Evolutionary conservation across 108 stramenopile species (phyloP).

Genomic region (Conticribra guillardii): DNA sequence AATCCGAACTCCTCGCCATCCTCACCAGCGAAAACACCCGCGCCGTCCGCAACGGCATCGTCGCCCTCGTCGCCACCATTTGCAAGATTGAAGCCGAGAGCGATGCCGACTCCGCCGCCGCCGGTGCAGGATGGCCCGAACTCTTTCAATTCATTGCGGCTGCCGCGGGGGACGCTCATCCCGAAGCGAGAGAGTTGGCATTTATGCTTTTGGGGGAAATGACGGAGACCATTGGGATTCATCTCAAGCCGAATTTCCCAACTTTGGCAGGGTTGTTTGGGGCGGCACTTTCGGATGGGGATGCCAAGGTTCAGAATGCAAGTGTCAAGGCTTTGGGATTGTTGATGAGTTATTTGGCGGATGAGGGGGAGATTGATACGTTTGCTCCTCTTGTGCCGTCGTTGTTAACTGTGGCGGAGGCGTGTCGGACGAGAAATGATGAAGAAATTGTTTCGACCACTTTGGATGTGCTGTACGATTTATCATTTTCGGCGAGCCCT

Average conservation of each 20-base stretch:
- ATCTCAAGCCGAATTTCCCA: slow-evolving; percentile 79
- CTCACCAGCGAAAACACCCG: slow-evolving; percentile 82
- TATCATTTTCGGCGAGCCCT: slow-evolving; percentile 69
- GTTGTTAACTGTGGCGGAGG: slow-evolving; percentile 81
- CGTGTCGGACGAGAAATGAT: slow-evolving; percentile 64
- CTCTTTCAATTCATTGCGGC: slow-evolving; percentile 83
- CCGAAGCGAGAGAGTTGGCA: slow-evolving; percentile 90
- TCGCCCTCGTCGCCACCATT: slow-evolving; percentile 78
- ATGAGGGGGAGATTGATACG: slow-evolving; percentile 74
- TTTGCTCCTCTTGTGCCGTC: slow-evolving; percentile 77
- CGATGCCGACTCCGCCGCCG: slow-evolving; percentile 45
- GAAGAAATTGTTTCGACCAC: slow-evolving; percentile 82
- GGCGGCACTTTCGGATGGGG: slow-evolving; percentile 65
- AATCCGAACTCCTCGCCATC: slow-evolving; percentile 72
- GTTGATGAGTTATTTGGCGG: slow-evolving; percentile 75
- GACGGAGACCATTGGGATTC: slow-evolving; percentile 91
- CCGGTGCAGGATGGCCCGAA: slow-evolving; percentile 78
- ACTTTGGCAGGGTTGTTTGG: slow-evolving; percentile 78
- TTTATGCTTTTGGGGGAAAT: slow-evolving; percentile 92
- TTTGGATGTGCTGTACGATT: slow-evolving; percentile 91
- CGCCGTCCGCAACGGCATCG: slow-evolving; percentile 79
- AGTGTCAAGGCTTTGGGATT: slow-evolving; percentile 84
- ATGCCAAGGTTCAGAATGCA: slow-evolving; percentile 81
- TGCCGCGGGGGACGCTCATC: slow-evolving; percentile 54
- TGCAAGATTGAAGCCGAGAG: slow-evolving; percentile 61